Evolutionary conservation across 768 basidiomycete species (phyloP).

Genomic region (Lepiota venenata): DNA sequence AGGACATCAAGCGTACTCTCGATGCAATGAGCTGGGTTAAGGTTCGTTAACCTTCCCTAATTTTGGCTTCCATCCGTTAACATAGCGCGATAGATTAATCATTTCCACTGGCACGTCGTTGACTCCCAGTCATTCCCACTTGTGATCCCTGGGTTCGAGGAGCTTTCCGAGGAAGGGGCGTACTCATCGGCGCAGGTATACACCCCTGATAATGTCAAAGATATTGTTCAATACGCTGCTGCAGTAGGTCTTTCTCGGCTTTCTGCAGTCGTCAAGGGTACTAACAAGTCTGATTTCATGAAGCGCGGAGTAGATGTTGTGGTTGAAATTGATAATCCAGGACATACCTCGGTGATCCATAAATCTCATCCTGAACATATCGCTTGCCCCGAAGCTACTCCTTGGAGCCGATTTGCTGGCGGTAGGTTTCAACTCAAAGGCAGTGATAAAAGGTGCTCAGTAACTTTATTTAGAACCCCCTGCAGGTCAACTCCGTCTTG

Average conservation of each 20-base stretch:
- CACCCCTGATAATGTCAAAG: slow-evolving; percentile 46
- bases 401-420: slow-evolving; percentile 59
- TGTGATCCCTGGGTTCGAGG: slow-evolving; percentile 53
- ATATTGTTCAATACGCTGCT: slow-evolving; percentile 63
- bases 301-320: slow-evolving; percentile 75
- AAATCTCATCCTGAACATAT: slow-evolving; percentile 68
- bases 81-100: slow-evolving; percentile 43
- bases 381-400: slow-evolving; percentile 56
- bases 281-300: background rate
- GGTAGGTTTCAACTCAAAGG: background rate
- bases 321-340: slow-evolving; percentile 81
- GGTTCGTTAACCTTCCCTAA: slow-evolving; percentile 26
- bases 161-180: slow-evolving; percentile 61
- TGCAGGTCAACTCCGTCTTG: slow-evolving; percentile 78
- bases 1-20: slow-evolving; percentile 64
- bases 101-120: slow-evolving; percentile 80
- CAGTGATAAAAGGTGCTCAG: background rate
- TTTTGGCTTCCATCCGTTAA: slow-evolving; percentile 46
- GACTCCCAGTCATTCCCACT: slow-evolving; percentile 83
- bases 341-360: slow-evolving; percentile 70
- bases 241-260: slow-evolving; percentile 41
- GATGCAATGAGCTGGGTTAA: slow-evolving; percentile 79
- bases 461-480: slow-evolving; percentile 56
- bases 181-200: slow-evolving; percentile 60
- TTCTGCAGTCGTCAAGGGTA: slow-evolving; percentile 20